Base-by-base conservation (phyloP, 495 filamentous ascomycete genomes). In the Penicillium crystallinum region DNA sequence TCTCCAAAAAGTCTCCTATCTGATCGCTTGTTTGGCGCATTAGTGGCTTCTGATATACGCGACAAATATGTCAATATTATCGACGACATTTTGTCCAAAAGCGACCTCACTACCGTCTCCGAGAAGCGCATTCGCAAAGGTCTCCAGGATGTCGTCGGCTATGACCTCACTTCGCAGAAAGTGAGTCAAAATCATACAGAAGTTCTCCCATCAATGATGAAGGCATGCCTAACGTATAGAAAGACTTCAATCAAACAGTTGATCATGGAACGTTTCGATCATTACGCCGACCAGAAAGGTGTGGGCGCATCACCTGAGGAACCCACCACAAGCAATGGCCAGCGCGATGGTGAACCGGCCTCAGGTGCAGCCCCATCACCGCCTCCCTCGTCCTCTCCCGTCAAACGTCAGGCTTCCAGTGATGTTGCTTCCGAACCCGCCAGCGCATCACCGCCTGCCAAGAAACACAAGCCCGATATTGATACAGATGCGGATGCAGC, bases 211-310 rank as follows among this genome's bases (percentile, higher is more conserved):
- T 30, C 21, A 36, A 8, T 29, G 10, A 33, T 17, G 15, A 52
- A 35, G 42, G 11, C 46, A 18, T 45, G 34, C 6, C 54, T 59
- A 29, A 55, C 31, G 14, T 27, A 10, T 45, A 5, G 8, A 41
- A 57, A 98, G 92, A 76, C 81, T 70, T 81, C 78, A 11, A 86
- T 98, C 60, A 92, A 91, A 62, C 70, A 70, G 36, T 78, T 97
- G 18, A 98, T 97, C 48, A 86, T 90, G 72, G 80, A 83, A 53
- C 88, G 93, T 45, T 98, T 97, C 71, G 91, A 98, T 65, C 83
- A 86, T 54, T 82, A 87, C 61, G 72, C 78, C 40, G 75, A 77
- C 37, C 71, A 68, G 40, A 77, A 76, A 46, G 68, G 71, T 14
- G 59, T 63, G 48, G 65, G 56, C 42, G 64, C 55, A 9, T 64